These are phyloP conservation scores for Aspergillus sp. DNA, from an alignment of 2,329 filamentous ascomycete species.

Conservation along the genomic window DNA sequence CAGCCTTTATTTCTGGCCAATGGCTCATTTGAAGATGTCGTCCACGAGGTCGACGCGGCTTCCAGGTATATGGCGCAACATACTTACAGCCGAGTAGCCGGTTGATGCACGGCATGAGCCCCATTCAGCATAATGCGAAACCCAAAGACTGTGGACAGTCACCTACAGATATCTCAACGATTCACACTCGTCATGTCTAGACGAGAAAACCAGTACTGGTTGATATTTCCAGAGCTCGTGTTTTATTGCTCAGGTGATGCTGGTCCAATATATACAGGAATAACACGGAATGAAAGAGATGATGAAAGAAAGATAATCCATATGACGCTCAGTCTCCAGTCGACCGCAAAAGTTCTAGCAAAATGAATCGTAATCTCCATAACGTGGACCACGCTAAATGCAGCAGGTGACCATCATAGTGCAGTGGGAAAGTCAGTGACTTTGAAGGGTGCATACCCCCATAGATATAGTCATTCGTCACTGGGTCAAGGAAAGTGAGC, in stretches of 20 bases:
- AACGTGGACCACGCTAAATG: not conserved
- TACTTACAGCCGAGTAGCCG: no score
- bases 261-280: slow-evolving; percentile 6
- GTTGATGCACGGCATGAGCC: no score
- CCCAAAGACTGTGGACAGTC: not conserved
- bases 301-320: not conserved
- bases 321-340: not conserved
- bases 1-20: no score
- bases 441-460: slow-evolving; percentile 4
- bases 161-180: not conserved
- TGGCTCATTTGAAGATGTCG: no score
- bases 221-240: not conserved
- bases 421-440: not conserved
- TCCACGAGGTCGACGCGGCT: no score
- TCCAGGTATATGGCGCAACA: no score
- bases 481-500: slow-evolving; percentile 17
- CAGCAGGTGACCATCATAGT: not conserved
- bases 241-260: not conserved
- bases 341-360: not conserved
- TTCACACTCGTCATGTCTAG: not conserved
- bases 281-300: not conserved
- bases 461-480: slow-evolving; percentile 24
- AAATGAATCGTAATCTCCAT: slow-evolving; percentile 8
- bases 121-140: no score
- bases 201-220: not conserved